Conservation (phyloP, 192 early-diverging fungal species). For the Haplosporangium gracile region DNA sequence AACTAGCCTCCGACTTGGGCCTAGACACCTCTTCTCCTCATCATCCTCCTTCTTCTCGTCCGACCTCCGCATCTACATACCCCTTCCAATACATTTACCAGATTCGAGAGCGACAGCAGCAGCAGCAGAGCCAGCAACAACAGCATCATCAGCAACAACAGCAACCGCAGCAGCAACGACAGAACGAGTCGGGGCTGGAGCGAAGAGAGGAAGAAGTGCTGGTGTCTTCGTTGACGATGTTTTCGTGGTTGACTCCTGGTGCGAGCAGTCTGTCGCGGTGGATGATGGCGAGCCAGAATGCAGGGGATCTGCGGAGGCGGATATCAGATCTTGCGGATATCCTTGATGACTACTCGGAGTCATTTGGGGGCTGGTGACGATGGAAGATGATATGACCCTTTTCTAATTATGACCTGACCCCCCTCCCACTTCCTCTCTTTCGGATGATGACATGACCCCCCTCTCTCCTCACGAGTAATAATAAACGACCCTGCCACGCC, state of each 20-base stretch:
- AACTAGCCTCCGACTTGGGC: slow-evolving; percentile 1
- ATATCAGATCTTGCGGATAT: slow-evolving; percentile 31
- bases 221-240: neutral
- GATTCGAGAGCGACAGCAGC: neutral
- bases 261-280: slow-evolving; percentile 13
- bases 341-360: slow-evolving; percentile 31
- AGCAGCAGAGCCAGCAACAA: slow-evolving; percentile 5
- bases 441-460: neutral
- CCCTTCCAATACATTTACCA: neutral
- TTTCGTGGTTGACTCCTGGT: neutral
- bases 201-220: neutral
- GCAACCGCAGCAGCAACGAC: slow-evolving; percentile 1
- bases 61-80: slow-evolving; percentile 1
- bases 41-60: neutral
- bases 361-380: slow-evolving; percentile 21
- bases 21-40: neutral
- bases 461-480: neutral
- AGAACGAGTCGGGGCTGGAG: neutral
- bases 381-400: neutral
- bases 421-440: neutral
- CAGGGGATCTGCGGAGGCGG: slow-evolving; percentile 9
- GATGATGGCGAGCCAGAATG: slow-evolving; percentile 14
- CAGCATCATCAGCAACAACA: slow-evolving; percentile 9
- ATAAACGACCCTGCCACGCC: neutral
- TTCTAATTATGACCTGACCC: neutral